These are phyloP conservation scores for Penicillium aurantiogriseum DNA, from an alignment of 2,329 filamentous ascomycete species.

Conservation along the genomic window DNA sequence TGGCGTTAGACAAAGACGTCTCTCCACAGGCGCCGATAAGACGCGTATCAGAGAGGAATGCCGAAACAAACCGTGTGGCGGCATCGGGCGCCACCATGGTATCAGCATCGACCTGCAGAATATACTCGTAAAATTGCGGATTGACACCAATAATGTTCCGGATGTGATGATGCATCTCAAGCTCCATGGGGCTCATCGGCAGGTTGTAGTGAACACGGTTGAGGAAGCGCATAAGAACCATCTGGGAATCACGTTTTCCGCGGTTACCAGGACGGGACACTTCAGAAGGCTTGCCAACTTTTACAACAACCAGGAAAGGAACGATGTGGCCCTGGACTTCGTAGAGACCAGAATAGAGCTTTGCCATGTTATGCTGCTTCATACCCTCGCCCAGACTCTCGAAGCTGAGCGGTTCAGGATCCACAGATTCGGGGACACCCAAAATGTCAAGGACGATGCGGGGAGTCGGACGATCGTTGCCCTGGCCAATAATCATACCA, in stretches of 20 bases:
- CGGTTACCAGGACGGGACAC: conserved; percentile 81
- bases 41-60: conserved; percentile 87
- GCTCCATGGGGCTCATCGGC: conserved; percentile 90
- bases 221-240: conserved; percentile 97
- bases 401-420: conserved; percentile 94
- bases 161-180: conserved; percentile 98
- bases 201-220: conserved; percentile 98
- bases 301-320: conserved; percentile 93
- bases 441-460: conserved; percentile 98
- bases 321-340: conserved; percentile 98
- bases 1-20: conserved; percentile 88
- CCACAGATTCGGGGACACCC: conserved; percentile 87
- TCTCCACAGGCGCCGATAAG: conserved; percentile 95
- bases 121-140: conserved; percentile 95
- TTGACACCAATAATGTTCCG: conserved; percentile 98
- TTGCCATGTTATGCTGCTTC: conserved; percentile 99
- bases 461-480: conserved; percentile 93
- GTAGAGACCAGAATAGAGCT: conserved; percentile 95
- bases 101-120: conserved; percentile 95
- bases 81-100: conserved; percentile 89
- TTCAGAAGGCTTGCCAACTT: conserved; percentile 84
- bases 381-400: conserved; percentile 92
- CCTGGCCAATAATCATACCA: conserved; percentile 91
- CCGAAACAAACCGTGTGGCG: conserved; percentile 84
- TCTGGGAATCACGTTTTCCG: conserved; percentile 98